A percentile compares a stretch with the other conserved stretches of the same genome.
phyloP scores from a whole-genome alignment of 1,284 basidiomycete genomes.

The Veloporphyrellus conicus region DNA sequence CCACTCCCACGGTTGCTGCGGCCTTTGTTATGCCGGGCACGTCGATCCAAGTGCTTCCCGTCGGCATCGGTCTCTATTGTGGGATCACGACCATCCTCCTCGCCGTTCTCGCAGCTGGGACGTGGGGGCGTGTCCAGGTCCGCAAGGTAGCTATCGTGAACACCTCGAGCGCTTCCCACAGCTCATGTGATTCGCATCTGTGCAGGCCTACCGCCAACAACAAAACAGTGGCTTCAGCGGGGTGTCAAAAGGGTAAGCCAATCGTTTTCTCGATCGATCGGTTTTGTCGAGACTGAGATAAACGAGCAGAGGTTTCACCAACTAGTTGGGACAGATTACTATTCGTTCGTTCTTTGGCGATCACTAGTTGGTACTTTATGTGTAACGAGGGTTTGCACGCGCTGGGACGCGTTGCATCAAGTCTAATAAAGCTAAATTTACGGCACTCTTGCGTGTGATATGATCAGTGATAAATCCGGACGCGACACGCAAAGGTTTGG shows the following conservation, averaged over 20 bases:
- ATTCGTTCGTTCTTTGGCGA: slow-evolving; percentile 10
- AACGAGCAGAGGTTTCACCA: neutral
- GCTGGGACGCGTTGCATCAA: slow-evolving; percentile 8
- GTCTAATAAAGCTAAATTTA: no score
- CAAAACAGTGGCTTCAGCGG: slow-evolving; percentile 52
- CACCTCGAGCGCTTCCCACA: neutral
- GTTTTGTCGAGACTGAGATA: neutral
- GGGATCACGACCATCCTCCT: slow-evolving; percentile 76
- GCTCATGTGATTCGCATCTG: slow-evolving; percentile 10
- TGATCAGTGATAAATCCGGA: no score
- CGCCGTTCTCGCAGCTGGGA: slow-evolving; percentile 74
- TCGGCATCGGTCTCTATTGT: slow-evolving; percentile 76
- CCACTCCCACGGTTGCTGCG: slow-evolving; percentile 40
- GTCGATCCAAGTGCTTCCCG: slow-evolving; percentile 67
- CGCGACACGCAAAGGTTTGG: no score
- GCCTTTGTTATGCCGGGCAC: slow-evolving; percentile 68
- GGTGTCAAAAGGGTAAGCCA: slow-evolving; percentile 23
- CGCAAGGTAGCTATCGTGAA: slow-evolving; percentile 57
- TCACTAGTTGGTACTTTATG: slow-evolving; percentile 1
- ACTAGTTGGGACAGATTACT: neutral
- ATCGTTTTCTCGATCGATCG: neutral
- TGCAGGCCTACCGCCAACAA: slow-evolving; percentile 67
- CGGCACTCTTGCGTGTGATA: no score
- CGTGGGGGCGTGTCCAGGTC: slow-evolving; percentile 77
- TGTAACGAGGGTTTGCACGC: neutral